Evolutionary conservation across 192 early-diverging fungal species (phyloP), one percentile per base, ranked within the genome.

Genomic region (Coemansia sp.): DNA sequence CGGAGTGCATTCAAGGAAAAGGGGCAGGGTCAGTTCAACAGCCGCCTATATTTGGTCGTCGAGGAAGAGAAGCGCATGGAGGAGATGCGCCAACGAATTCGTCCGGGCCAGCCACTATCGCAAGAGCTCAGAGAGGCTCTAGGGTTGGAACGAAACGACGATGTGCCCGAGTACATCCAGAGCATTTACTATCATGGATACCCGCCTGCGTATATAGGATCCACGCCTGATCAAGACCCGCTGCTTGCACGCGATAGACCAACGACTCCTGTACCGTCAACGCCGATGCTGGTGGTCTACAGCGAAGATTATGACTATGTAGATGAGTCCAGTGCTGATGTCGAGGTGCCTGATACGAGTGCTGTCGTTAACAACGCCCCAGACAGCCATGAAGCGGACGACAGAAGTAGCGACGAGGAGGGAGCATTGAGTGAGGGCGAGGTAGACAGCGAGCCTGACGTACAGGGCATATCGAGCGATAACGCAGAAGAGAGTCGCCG

Each of bases 121-220:
- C 64, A 61, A 27, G 62, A 27, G 27, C 72, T 82, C 4, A 40
- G 69, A 10, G 63, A 69, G 45, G 80, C 80, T 5, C 45, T 82
- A 31, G 80, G 64, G 3, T 46, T 82, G 51, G 51, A 69, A 55
- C 3, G 20, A 8, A 67, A 67, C 0, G 60, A 62, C 34, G 71
- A 75, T 8, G 60, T 76, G n/a, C 75, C 80, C 3, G 69, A 68
- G 27, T 82, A 74, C 15, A 31, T 82, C 11, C 50, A 69, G 19
- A 74, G 75, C 42, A 82, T 82, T 69, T 69, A 72, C 24, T 48
- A 39, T 12, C 51, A 68, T 42, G 80, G 80, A 10, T 82, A 82
- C 39, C 80, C 80, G 60, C 75, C 80, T 0, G 80, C 75, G 12
- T 82, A 82, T 34, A 42, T 82, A 19, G 80, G 80, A 29, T 58